Evolutionary conservation across 306 rosid genomes (phyloP).

Genomic region (Lathyrus aphaca): DNA sequence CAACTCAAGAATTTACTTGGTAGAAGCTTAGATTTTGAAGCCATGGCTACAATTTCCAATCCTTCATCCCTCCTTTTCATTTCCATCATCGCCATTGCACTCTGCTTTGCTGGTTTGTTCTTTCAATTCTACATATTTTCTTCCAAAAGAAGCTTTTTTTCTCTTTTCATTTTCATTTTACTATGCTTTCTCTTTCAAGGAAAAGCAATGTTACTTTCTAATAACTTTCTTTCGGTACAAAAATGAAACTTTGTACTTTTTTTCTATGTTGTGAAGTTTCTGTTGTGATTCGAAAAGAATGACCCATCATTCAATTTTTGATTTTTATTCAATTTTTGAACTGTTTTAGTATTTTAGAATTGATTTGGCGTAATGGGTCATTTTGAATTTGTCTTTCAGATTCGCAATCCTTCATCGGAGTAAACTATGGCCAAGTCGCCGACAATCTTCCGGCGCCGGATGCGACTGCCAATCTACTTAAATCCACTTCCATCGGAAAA

Average conservation of each 20-base stretch:
- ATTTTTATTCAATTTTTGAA: conserved; percentile 18
- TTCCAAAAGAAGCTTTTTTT: neutral
- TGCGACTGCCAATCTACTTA: conserved; percentile 60
- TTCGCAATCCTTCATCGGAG: conserved; percentile 79
- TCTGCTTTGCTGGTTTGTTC: conserved; percentile 54
- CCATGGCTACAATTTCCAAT: conserved; percentile 45
- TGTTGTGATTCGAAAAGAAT: neutral
- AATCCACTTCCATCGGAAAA: conserved; percentile 64
- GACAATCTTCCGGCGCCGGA: conserved; percentile 74
- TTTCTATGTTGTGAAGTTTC: neutral
- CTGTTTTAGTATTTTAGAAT: neutral
- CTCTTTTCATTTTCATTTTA: neutral
- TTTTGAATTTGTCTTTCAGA: conserved; percentile 47
- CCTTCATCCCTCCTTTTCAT: conserved; percentile 43
- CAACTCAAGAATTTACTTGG: neutral
- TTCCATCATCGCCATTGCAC: conserved; percentile 39
- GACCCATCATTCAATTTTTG: neutral
- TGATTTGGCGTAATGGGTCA: neutral
- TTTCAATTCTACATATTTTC: neutral
- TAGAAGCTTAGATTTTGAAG: neutral
- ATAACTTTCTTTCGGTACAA: conserved; percentile 1
- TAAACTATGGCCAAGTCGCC: conserved; percentile 81
- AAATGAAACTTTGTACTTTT: conserved; percentile 10
- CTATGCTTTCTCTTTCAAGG: neutral
- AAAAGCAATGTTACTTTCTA: conserved; percentile 35